Conservation (phyloP, 169 alveolate species). For the Condylostoma magnum region DNA sequence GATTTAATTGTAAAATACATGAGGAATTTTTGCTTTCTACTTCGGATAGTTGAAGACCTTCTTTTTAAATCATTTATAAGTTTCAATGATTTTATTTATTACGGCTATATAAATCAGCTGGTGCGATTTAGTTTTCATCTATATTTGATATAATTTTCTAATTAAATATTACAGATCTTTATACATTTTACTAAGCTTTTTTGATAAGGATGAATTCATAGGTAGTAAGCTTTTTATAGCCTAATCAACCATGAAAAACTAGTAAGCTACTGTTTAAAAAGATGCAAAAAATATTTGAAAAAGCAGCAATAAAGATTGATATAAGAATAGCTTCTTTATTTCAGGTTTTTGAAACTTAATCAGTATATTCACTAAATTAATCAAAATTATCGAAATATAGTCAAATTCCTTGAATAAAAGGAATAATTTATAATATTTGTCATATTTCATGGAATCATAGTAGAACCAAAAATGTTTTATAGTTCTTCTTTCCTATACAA, state of each 20-base stretch:
- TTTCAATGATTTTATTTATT: no score
- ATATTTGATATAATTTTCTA: no score
- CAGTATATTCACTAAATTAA: background rate
- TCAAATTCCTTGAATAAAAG: background rate
- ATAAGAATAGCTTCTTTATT: background rate
- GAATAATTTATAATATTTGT: background rate
- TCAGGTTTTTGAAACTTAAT: background rate
- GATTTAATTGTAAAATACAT: no score
- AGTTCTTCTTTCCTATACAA: slow-evolving; percentile 83
- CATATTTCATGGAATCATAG: background rate
- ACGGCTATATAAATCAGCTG: no score
- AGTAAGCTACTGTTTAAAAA: slow-evolving; percentile 37
- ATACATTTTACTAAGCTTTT: no score
- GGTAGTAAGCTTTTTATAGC: slow-evolving; percentile 53
- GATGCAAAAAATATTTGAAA: slow-evolving; percentile 33
- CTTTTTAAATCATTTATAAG: no score
- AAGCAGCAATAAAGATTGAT: background rate
- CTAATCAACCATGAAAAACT: slow-evolving; percentile 42
- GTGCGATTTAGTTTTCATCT: no score
- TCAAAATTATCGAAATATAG: no score
- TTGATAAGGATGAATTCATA: slow-evolving; percentile 59
- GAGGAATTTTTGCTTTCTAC: no score
- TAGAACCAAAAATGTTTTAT: slow-evolving; percentile 39
- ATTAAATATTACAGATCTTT: no score
- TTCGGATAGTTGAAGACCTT: no score